Evolutionary conservation across 441 rosid genomes (phyloP), one percentile per base, ranked within the genome.

Genomic region (Brassica hybrid): DNA sequence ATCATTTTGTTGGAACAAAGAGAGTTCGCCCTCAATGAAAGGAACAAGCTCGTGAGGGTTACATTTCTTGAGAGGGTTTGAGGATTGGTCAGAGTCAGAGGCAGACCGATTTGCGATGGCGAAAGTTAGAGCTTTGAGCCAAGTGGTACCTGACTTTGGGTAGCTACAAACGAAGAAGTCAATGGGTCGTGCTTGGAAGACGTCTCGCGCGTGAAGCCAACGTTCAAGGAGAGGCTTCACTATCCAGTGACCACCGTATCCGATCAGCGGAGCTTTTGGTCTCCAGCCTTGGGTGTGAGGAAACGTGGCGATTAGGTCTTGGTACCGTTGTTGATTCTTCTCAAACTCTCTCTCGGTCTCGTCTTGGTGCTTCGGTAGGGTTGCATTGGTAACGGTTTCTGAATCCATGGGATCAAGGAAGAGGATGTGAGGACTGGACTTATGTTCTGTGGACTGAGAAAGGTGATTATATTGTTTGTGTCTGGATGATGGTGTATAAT

Each of bases 61-160:
- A 56, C 61, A 4, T 56, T 56, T 56, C 11, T 1, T 6, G 27
- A 56, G 61, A 56, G 61, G 61, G 61, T 56, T 18, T 18, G 61
- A 56, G 61, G 61, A 18, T 17, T 56, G 25, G 61, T 56, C 61
- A 54, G 60, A 1, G 60, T 54, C 57, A 52, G 58, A 7, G 19
- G 21, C 58, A 7, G 25, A 56, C 1, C 60, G 60, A 18, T 56
- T 56, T 8, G 25, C 25, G 60, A 56, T 56, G 60, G 60, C 25
- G 60, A 56, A 56, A 56, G 60, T 17, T 17, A 56, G 25, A 18
- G 60, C 60, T 56, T 56, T 56, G 60, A 56, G 60, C 60, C 60
- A 56, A 56, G 60, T 56, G 60, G 60, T 56, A 56, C 60, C 60
- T 56, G 60, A 56, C 60, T 56, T 56, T 56, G 60, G 60, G 60